phyloP scores from a whole-genome alignment of 805 yeast genomes.

The Torulaspora franciscae region DNA sequence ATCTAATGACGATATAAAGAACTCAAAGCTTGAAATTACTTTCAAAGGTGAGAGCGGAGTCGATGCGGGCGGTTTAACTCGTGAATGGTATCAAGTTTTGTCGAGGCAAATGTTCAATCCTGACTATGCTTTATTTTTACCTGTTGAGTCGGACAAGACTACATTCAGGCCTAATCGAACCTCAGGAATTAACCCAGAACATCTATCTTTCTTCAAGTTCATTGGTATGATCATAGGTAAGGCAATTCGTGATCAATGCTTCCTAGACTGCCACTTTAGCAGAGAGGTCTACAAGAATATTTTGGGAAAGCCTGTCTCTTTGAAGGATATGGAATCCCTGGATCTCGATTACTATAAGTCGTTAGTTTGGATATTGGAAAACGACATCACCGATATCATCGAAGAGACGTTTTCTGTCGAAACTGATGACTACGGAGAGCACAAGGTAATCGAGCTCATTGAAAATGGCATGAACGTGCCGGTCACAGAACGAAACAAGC shows the following conservation, averaged over 20 bases:
- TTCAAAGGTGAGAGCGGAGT: conserved; percentile 94
- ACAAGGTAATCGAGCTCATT: conserved; percentile 72
- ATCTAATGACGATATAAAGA: conserved; percentile 63
- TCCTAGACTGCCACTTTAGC: conserved; percentile 90
- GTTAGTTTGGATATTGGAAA: conserved; percentile 91
- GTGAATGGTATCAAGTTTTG: conserved; percentile 96
- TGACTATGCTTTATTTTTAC: conserved; percentile 84
- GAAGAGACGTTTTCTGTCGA: conserved; percentile 93
- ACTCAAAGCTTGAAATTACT: conserved; percentile 68
- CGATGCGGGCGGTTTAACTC: conserved; percentile 96
- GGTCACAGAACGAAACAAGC: conserved; percentile 87
- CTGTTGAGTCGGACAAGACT: conserved; percentile 86
- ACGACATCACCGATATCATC: conserved; percentile 92
- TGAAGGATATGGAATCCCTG: conserved; percentile 90
- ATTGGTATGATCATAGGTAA: conserved; percentile 93
- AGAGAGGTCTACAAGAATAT: conserved; percentile 90
- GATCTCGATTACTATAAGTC: conserved; percentile 92
- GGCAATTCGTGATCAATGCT: conserved; percentile 81
- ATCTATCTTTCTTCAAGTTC: conserved; percentile 85
- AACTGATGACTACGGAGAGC: conserved; percentile 89
- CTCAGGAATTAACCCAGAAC: conserved; percentile 90
- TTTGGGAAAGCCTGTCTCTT: conserved; percentile 69
- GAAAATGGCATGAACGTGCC: conserved; percentile 78
- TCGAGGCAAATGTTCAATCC: conserved; percentile 95
- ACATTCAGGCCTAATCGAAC: conserved; percentile 94